These are phyloP conservation scores for Umbellularia californica DNA, from an alignment of 164 flowering plant species.

Conservation along the genomic window DNA sequence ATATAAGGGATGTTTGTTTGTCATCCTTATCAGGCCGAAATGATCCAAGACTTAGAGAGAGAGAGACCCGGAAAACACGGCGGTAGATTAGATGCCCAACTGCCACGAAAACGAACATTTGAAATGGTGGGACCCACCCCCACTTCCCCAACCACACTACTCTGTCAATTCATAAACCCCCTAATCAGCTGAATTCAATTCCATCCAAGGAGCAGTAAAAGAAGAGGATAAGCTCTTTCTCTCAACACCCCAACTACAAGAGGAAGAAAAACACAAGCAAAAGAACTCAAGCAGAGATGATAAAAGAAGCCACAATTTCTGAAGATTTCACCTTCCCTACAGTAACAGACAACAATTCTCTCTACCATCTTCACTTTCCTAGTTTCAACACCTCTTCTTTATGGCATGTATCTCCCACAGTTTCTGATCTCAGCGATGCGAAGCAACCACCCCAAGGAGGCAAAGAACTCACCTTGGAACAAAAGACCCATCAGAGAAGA, in stretches of 20 bases:
- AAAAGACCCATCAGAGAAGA: conserved; percentile 10
- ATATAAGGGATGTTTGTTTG: conserved; percentile 8
- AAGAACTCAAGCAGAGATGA: background rate
- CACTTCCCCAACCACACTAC: background rate
- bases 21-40: conserved; percentile 3
- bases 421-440: background rate
- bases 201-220: background rate
- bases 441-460: conserved; percentile 4
- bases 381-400: conserved; percentile 31
- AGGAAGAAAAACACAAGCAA: background rate
- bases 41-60: background rate
- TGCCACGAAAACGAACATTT: conserved; percentile 7
- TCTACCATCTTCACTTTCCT: conserved; percentile 3
- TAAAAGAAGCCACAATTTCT: conserved; percentile 12
- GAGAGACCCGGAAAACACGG: conserved; percentile 14
- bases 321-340: conserved; percentile 53
- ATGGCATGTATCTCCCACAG: conserved; percentile 31
- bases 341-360: conserved; percentile 14
- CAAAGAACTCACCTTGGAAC: background rate
- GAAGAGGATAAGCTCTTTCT: background rate
- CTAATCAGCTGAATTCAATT: background rate
- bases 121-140: conserved; percentile 2
- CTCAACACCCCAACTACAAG: background rate
- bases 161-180: background rate
- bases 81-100: conserved; percentile 23